A percentile compares a stretch with the other conserved stretches of the same genome.
Conservation (phyloP, 306 rosid species). For the Leucaena leucocephala region DNA sequence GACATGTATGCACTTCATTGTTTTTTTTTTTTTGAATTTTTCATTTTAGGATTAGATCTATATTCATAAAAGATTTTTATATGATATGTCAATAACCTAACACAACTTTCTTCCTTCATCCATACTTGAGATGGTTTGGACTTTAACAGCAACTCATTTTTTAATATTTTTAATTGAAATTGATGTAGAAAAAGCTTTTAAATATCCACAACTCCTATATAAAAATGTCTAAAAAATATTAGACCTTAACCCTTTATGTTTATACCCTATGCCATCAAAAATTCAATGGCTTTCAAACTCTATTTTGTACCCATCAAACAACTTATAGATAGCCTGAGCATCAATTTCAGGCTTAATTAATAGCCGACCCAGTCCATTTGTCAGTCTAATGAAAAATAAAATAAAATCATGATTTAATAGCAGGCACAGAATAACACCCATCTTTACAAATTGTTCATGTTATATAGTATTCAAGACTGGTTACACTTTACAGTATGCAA, state of each 20-base stretch:
- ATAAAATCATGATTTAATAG: constrained; percentile 1
- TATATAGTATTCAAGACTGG: constrained; percentile 7
- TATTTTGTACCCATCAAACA: neutral
- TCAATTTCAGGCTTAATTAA: neutral
- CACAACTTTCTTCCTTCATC: no score
- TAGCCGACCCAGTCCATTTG: neutral
- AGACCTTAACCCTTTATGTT: neutral
- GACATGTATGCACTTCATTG: constrained; percentile 26
- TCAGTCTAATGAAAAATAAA: neutral
- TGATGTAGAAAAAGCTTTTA: neutral
- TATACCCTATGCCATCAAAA: neutral
- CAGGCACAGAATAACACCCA: neutral
- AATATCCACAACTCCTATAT: no score
- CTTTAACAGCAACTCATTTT: no score
- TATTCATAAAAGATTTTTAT: no score
- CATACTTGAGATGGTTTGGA: no score
- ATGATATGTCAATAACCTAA: no score
- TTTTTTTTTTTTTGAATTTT: neutral
- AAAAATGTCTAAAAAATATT: no score
- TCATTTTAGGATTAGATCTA: neutral
- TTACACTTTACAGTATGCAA: constrained; percentile 16
- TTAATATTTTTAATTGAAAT: no score
- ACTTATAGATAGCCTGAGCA: neutral
- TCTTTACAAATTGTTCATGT: neutral
- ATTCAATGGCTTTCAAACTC: neutral